These are phyloP conservation scores for Citropsis articulata DNA, from an alignment of 345 rosid genomes.

Conservation along the genomic window DNA sequence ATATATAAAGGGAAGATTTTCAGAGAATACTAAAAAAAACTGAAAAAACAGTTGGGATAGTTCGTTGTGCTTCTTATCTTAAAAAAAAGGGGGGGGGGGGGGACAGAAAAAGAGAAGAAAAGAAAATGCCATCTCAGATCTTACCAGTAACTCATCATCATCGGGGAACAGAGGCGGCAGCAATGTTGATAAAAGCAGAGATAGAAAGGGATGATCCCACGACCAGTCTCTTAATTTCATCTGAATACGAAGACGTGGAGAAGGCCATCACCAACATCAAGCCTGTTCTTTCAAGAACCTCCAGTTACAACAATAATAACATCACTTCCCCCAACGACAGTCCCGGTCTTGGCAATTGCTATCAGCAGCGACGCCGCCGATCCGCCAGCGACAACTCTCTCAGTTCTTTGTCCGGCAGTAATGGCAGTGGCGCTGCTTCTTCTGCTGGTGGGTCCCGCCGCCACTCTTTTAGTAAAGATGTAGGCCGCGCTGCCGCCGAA, in stretches of 20 bases:
- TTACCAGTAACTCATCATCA: conserved; percentile 33
- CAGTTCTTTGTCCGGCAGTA: conserved; percentile 35
- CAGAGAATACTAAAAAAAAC: too few relatives aligned
- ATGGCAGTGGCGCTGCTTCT: not conserved
- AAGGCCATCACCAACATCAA: conserved; percentile 14
- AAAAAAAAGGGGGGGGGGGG: too few relatives aligned
- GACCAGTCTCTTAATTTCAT: conserved; percentile 43
- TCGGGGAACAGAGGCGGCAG: conserved; percentile 13
- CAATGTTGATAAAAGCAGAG: conserved; percentile 37
- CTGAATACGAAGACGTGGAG: conserved; percentile 42
- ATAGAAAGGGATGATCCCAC: conserved; percentile 41
- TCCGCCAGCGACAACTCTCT: conserved; percentile 58
- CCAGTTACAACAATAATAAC: conserved; percentile 34
- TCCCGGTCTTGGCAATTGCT: conserved; percentile 17
- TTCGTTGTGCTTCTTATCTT: too few relatives aligned
- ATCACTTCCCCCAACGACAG: conserved; percentile 9
- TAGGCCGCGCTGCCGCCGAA: conserved; percentile 63
- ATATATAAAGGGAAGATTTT: too few relatives aligned
- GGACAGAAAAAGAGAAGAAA: not conserved
- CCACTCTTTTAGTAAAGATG: conserved; percentile 45
- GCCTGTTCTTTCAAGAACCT: conserved; percentile 56
- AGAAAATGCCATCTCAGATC: conserved; percentile 44
- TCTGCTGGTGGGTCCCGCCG: conserved; percentile 12
- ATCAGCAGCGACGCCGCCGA: conserved; percentile 61
- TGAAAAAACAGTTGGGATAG: too few relatives aligned